A percentile compares a stretch with the other conserved stretches of the same genome.
phyloP scores from a whole-genome alignment of 352 stramenopile species.

The Elongisporangium undulatum region DNA sequence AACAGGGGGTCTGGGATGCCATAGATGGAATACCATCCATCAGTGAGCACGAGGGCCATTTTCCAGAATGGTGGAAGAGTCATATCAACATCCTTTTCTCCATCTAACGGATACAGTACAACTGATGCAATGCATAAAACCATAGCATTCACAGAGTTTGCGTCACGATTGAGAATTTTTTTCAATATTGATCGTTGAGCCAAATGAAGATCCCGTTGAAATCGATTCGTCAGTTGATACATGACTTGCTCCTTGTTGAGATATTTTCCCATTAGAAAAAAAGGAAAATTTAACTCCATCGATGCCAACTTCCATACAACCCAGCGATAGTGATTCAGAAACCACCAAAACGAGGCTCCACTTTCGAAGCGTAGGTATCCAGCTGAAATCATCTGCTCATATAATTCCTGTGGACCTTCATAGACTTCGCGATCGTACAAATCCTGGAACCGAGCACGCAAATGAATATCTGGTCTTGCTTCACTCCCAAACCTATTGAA shows the following conservation, averaged over 20 bases:
- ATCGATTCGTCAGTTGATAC: conserved; percentile 45
- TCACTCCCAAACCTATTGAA: conserved; percentile 14
- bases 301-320: conserved; percentile 65
- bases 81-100: conserved; percentile 22
- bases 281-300: conserved; percentile 45
- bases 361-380: conserved; percentile 20
- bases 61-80: conserved; percentile 50
- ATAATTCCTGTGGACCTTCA: conserved; percentile 24
- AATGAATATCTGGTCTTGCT: conserved; percentile 2
- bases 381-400: conserved; percentile 23
- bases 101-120: conserved; percentile 27
- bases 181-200: conserved; percentile 55
- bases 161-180: conserved; percentile 63
- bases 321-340: conserved; percentile 73
- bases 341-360: conserved; percentile 48
- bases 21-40: conserved; percentile 73
- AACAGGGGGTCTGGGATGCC: conserved; percentile 43
- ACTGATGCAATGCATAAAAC: conserved; percentile 58
- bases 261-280: conserved; percentile 50
- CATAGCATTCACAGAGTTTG: conserved; percentile 59
- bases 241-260: conserved; percentile 54
- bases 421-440: conserved; percentile 10
- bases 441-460: conserved; percentile 6
- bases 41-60: conserved; percentile 55
- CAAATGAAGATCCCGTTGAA: conserved; percentile 46